Base-by-base conservation (phyloP, 805 yeast genomes). In the Wickerhamomyces queroliae region DNA sequence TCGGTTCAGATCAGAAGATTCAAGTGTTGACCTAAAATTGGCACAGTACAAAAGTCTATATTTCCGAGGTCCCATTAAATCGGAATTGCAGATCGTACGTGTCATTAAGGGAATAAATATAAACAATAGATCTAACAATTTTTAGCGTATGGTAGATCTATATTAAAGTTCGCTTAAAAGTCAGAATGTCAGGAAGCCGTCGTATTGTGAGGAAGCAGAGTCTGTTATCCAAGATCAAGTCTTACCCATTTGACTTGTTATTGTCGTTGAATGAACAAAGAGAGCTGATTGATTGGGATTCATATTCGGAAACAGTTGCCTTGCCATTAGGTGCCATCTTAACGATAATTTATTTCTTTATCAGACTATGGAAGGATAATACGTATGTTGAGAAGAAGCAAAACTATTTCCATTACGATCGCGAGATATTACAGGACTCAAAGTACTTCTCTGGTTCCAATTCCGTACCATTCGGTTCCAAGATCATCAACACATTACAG, bases 1-100 rank as follows among this genome's bases (percentile, higher is more conserved):
- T 69, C 25, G 79, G 76, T 4, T 49, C 63, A 21, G 48, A 52
- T 35, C 31, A 18, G 12, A 47, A 40, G 23, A 25, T 55, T 5
- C 48, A 51, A 26, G 10, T 35, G 8, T n/a, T 19, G 15, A 19
- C 11, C n/a, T n/a, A n/a, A 21, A 32, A 21, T 23, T 23, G 25
- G 25, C 18, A 16, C 12, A 17, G 32, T 23, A n/a, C 19, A 19
- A 19, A n/a, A 13, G 31, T 30, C 11, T 30, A 18, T 30, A 30
- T 11, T 30, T 30, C 33, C 33, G 33, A 30, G 20, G 16, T 13
- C 16, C 4, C 21, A 5, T 12, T 4, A 6, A 11, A 22, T 30
- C 33, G 33, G 33, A 19, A 13, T 17, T 28, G 11, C 17, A 30
- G 7, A n/a, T 13, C 13, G 17, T 21, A 30, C 17, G 18, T 30